Evolutionary conservation across 192 early-diverging fungal species (phyloP).

Genomic region (Phycomyces nitens): DNA sequence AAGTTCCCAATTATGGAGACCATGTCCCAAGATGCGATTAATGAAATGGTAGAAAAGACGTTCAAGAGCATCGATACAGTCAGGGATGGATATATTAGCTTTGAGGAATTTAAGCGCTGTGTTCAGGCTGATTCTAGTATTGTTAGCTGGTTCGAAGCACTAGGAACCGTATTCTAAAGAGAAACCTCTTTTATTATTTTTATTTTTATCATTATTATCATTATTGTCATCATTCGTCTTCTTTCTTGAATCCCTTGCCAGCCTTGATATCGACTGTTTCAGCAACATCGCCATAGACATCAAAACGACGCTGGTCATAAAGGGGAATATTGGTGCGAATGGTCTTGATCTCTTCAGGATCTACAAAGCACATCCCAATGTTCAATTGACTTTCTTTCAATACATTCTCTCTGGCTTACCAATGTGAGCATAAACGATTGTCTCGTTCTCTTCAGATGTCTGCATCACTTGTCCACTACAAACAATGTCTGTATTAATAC

Average conservation of each 20-base stretch:
- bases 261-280: conserved; percentile 16
- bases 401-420: conserved; percentile 29
- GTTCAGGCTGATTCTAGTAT: conserved; percentile 79
- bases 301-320: conserved; percentile 79
- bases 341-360: conserved; percentile 56
- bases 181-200: too few species aligned
- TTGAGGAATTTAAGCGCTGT: conserved; percentile 76
- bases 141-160: conserved; percentile 85
- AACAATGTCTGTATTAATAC: neutral
- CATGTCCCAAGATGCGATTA: conserved; percentile 88
- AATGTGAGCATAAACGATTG: conserved; percentile 78
- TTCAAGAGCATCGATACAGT: conserved; percentile 59
- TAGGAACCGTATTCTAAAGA: conserved; percentile 79
- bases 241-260: conserved; percentile 17
- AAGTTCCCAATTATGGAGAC: conserved; percentile 89
- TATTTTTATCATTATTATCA: too few species aligned
- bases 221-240: conserved; percentile 5
- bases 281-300: conserved; percentile 80
- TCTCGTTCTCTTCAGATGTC: conserved; percentile 71
- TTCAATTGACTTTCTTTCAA: neutral
- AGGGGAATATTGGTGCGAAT: conserved; percentile 75
- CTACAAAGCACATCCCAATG: conserved; percentile 26
- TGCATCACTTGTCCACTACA: conserved; percentile 63
- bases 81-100: conserved; percentile 64
- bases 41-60: conserved; percentile 90